Base-by-base conservation (phyloP, 1,284 basidiomycete genomes). In the Trichosporon coremiiforme region DNA sequence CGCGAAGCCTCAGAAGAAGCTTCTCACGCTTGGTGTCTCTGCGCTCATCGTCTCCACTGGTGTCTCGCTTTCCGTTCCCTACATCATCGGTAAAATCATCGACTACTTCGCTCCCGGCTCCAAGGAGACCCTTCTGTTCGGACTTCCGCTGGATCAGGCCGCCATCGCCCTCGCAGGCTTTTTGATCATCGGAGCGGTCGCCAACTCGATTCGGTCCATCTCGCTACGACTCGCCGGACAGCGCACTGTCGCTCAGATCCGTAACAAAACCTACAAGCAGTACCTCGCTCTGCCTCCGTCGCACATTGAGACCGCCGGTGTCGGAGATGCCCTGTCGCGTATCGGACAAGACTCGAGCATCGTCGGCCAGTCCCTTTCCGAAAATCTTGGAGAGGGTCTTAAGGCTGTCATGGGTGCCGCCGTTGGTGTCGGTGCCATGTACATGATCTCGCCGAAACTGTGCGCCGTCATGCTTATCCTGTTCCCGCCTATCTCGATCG, bases 291-390 rank as follows among this genome's bases (percentile, higher is more conserved):
- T 83, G 31, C 81, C 81, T 0, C 81, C 81, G 2, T 81, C 81
- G 36, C 80, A 83, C 69, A 83, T 83, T 68, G 81, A 83, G 68
- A 75, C 77, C 0, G 69, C 76, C 22, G 81, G 81, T 31, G 81
- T 83, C 47, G 81, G 81, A 57, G 81, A 83, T 68, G 81, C 81
- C 0, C 75, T 83, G 31, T 83, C 81, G 4, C 79, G 81, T 63
- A 73, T 83, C 2, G 80, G 81, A 15, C 81, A 83, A 71, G 81
- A 83, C 70, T 82, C 81, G 15, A 78, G 77, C 2, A 82, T 83
- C 31, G 77, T 83, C 63, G 81, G 81, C 35, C 80, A 83, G 70
- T 76, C 74, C 8, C 77, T 83, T 20, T 74, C 71, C 25, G 81
- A 83, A 70, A 83, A 83, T 66, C 74, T 83, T 57, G 81, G 81